Conservation (phyloP, 2,329 filamentous ascomycete species). For the Trichothecium sympodiale region DNA sequence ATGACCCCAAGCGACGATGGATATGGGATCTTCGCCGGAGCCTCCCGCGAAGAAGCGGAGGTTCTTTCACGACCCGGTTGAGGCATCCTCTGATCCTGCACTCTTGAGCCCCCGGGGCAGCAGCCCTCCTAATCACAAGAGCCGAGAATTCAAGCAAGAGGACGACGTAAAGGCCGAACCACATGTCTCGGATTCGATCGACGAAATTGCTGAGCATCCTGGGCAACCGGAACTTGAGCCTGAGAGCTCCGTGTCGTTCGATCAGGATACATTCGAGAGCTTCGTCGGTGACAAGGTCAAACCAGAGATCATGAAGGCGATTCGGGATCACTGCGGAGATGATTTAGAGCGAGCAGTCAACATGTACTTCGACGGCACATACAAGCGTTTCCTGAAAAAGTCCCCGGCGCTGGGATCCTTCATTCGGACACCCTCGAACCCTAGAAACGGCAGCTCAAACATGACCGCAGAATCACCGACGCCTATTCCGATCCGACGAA, state of each 20-base stretch:
- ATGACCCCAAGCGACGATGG: slow-evolving; percentile 21
- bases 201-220: neutral
- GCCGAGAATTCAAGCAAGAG: slow-evolving; percentile 15
- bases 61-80: slow-evolving; percentile 23
- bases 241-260: slow-evolving; percentile 30
- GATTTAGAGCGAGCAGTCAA: slow-evolving; percentile 54
- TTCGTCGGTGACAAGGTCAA: slow-evolving; percentile 48
- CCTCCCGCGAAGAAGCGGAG: slow-evolving; percentile 34
- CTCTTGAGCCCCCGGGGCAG: slow-evolving; percentile 11
- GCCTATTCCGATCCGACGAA: slow-evolving; percentile 7
- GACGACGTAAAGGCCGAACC: slow-evolving; percentile 11
- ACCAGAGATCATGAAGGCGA: slow-evolving; percentile 32
- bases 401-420: slow-evolving; percentile 3
- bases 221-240: no score
- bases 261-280: slow-evolving; percentile 44
- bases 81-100: slow-evolving; percentile 15
- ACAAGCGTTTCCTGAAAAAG: slow-evolving; percentile 37
- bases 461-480: neutral
- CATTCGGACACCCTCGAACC: neutral
- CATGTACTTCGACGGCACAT: slow-evolving; percentile 61
- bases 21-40: slow-evolving; percentile 23
- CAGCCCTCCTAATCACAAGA: slow-evolving; percentile 12
- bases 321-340: slow-evolving; percentile 43
- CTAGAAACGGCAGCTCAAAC: neutral
- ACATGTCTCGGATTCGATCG: slow-evolving; percentile 4